Percentiles rank a stretch among this genome's conserved stretches.
phyloP scores from a whole-genome alignment of 1,284 basidiomycete genomes.

The Jaminaea rosea region DNA sequence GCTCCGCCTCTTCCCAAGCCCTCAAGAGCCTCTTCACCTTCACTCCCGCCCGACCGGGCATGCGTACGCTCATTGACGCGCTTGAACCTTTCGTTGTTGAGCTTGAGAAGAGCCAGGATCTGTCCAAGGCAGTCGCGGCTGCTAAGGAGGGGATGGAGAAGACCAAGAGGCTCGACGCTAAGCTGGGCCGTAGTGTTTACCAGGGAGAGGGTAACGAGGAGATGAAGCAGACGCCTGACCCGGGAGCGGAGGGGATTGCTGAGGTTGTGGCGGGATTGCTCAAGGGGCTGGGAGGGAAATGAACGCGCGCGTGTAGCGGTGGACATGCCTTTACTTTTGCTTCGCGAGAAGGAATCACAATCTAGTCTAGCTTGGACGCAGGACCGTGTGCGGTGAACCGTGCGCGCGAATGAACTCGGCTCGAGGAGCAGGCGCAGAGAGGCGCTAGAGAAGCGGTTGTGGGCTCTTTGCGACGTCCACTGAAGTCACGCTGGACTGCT shows the following conservation, averaged over 20 bases:
- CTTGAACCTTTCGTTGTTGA: conserved; percentile 52
- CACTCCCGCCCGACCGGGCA: conserved; percentile 55
- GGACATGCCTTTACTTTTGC: too few species aligned
- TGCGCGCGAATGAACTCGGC: too few species aligned
- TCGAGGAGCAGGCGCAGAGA: too few species aligned
- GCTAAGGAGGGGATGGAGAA: conserved; percentile 52
- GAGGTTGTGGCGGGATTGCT: conserved; percentile 46
- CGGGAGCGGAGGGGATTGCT: conserved; percentile 55
- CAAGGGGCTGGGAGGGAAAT: conserved; percentile 23
- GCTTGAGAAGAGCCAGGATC: conserved; percentile 38
- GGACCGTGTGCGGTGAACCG: too few species aligned
- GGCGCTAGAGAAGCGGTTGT: too few species aligned
- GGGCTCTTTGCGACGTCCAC: too few species aligned
- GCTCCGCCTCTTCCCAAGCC: conserved; percentile 28
- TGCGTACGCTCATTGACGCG: conserved; percentile 56
- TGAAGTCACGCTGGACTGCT: too few species aligned
- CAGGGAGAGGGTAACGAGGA: conserved; percentile 45
- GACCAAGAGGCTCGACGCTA: conserved; percentile 52
- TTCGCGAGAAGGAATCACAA: too few species aligned
- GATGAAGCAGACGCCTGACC: conserved; percentile 50
- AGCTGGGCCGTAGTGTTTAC: conserved; percentile 54
- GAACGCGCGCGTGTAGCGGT: too few species aligned
- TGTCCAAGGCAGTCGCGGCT: conserved; percentile 48
- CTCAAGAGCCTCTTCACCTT: conserved; percentile 47
- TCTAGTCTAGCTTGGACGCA: too few species aligned